Evolutionary conservation across 2,329 filamentous ascomycete species (phyloP), one percentile per base, ranked within the genome.

Genomic region (Aspergillus brasiliensis): DNA sequence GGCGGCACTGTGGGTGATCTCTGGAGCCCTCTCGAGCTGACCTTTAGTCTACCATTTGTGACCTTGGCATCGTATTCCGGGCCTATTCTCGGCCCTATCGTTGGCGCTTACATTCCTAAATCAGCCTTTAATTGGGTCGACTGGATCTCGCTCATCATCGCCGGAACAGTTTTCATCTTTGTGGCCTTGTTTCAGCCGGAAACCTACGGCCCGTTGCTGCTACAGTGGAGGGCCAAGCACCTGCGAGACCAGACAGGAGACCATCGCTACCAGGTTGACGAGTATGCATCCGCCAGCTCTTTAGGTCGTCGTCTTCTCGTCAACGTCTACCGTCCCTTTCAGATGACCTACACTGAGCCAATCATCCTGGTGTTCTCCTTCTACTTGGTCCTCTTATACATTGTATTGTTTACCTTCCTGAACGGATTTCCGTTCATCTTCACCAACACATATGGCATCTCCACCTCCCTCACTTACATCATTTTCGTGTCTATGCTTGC

Each of bases 391-490:
- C 51, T 52, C 13, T 34, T 52, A 13, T 52, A 52, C 51, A 52
- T 52, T 27, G 51, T 52, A 31, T 38, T 52, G 19, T 52, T 52
- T 34, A 52, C 51, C 51, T 52, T 52, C 19, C 51, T 52, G n/a
- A 52, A 52, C 3, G 51, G 51, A 1, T 52, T 52, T 8, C 51
- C 51, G 11, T 52, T 52, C 51, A 52, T 52, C 21, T 52, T 52
- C 34, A 28, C 51, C 19, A 8, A 52, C 19, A 52, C 51, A 5
- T 52, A 52, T 21, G 51, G 51, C 0, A 52, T 52, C 51, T 52
- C 51, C 34, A 42, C 34, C 10, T 40, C 51, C 7, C 51, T 52
- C 19, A 52, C 51, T 5, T 52, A 25, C 34, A 25, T 52, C 21
- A 52, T 52, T 15, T 52, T 37, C 13, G 51, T 52, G 34, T 19